phyloP scores from a whole-genome alignment of 2,329 filamentous ascomycete species.

The Apiospora phragmitis region DNA sequence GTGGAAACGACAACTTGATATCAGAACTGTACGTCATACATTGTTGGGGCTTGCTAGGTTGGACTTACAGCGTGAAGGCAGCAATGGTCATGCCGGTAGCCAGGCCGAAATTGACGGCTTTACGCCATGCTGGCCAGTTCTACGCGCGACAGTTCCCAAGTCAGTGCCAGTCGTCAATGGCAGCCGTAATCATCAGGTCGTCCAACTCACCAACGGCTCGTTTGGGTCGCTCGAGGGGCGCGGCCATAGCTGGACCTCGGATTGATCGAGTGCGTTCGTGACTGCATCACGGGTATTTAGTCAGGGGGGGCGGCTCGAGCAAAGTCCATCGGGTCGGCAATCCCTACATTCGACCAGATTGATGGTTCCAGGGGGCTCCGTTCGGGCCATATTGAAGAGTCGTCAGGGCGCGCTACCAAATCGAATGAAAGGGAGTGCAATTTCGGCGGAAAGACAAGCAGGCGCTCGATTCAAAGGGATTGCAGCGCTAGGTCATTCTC shows the following conservation, averaged over 20 bases:
- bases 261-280: neutral
- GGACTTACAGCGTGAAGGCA: slow-evolving; percentile 25
- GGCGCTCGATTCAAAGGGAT: neutral
- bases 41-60: neutral
- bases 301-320: neutral
- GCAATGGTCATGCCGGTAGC: slow-evolving; percentile 28
- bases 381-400: neutral
- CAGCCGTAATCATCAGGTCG: fast-evolving
- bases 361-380: slow-evolving; percentile 20
- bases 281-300: neutral
- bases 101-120: slow-evolving; percentile 30
- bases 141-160: slow-evolving; percentile 7
- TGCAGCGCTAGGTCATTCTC: neutral
- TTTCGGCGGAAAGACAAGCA: neutral
- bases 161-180: neutral
- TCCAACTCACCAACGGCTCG: slow-evolving; percentile 29
- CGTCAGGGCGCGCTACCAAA: too few species aligned
- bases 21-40: neutral
- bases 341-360: slow-evolving; percentile 13
- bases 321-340: neutral
- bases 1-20: neutral
- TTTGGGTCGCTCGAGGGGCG: slow-evolving; percentile 26
- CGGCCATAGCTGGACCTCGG: slow-evolving; percentile 10
- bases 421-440: neutral
- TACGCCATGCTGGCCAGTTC: slow-evolving; percentile 34